Conservation (phyloP, 2,329 filamentous ascomycete genomes). For the Penicillium palitans region DNA sequence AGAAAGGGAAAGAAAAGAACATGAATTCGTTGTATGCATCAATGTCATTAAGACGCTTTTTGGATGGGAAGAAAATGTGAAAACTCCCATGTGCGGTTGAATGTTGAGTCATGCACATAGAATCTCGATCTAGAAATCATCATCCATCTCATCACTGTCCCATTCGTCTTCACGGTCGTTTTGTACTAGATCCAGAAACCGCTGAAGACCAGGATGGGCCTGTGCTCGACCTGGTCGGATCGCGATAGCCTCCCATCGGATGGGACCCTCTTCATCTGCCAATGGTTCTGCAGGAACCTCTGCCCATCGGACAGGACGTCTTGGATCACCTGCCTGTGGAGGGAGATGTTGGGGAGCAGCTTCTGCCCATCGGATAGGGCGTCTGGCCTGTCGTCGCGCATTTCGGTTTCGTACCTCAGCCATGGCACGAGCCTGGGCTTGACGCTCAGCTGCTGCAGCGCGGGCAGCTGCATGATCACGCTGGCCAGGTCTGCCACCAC, state of each 20-base stretch:
- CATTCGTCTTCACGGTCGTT: conserved; percentile 59
- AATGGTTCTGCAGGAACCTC: not conserved
- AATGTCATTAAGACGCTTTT: conserved; percentile 8
- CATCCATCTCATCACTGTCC: conserved; percentile 60
- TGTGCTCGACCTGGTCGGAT: conserved; percentile 7
- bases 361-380: conserved; percentile 1
- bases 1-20: not conserved
- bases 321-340: conserved; percentile 3
- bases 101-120: not conserved
- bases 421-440: conserved; percentile 42
- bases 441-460: conserved; percentile 40
- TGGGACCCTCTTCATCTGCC: not conserved
- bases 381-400: conserved; percentile 9
- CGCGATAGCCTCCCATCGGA: conserved; percentile 1
- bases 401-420: conserved; percentile 37
- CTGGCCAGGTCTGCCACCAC: conserved; percentile 28
- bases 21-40: conserved; percentile 9
- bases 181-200: conserved; percentile 54
- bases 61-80: not conserved
- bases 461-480: conserved; percentile 36
- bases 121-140: conserved; percentile 30
- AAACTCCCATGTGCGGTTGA: not conserved
- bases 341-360: conserved; percentile 13
- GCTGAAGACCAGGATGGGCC: conserved; percentile 45
- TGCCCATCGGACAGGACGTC: conserved; percentile 7